Evolutionary conservation across 1,284 basidiomycete species (phyloP), one percentile per base, ranked within the genome.

Genomic region (Prillingera fragicola): DNA sequence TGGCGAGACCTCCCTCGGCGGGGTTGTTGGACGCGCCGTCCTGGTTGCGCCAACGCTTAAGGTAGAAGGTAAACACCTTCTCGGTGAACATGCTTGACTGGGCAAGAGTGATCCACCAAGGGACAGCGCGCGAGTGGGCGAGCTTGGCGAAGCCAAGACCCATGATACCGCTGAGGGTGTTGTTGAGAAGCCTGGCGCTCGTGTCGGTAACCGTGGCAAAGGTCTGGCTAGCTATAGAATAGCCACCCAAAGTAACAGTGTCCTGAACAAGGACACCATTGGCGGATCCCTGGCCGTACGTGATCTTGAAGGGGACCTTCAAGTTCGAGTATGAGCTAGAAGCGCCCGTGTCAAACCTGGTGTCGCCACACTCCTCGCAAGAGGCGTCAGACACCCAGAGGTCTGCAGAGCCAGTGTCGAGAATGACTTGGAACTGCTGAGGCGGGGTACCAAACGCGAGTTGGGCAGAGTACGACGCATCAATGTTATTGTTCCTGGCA

Each of bases 31-130:
- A 75, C 10, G 67, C 67, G 1, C 55, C 59, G 1, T 77, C 65
- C 33, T 75, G 78, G 56, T 88, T 81, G 33, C 79, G 63, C 62
- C 77, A 89, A 38, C 87, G 78, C 19, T 84, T 84, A 23, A 94
- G 74, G 59, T 87, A 82, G 65, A 94, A 88, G 0, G 79, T 79
- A 79, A 94, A 89, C 14, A 89, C 57, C 0, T 84, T 82, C 7
- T 77, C 59, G 41, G 81, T 75, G 80, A 83, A 84, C 23, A 78
- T 70, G 14, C 47, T 43, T 5, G 58, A 57, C 39, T 76, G 77
- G 17, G 77, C 85, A 5, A 95, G 73, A 0, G 80, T 77, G 65
- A 90, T 50, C 71, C 76, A 77, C 67, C 76, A 75, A 5, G 77
- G 76, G 8, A 60, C 66, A 0, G 72, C 68, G n/a, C 63, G 59